Base-by-base conservation (phyloP, 441 rosid species). In the Adansonia rubrostipa region DNA sequence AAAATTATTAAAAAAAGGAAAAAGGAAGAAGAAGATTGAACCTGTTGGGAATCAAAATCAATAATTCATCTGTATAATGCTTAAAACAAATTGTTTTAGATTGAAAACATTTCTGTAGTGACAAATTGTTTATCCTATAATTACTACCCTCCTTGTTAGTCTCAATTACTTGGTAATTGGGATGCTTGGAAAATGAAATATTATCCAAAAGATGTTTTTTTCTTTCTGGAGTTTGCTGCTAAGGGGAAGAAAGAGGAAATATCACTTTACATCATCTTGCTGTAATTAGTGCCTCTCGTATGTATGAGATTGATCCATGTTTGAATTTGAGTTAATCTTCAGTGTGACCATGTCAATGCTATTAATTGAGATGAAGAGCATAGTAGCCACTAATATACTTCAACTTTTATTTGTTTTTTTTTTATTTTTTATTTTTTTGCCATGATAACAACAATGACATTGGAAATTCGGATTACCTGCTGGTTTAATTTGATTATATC, bases 271-370 rank as follows among this genome's bases (percentile, higher is more conserved):
- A 11, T 61, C 66, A 58, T 61, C 42, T n/a, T 17, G 14, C 24
- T 66, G 71, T 66, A 48, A 70, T 48, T 69, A 69, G 15, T 47
- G 42, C 19, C 40, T 50, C 74, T 14, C 74, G 24, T 70, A 3
- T 14, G 17, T 70, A 48, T 48, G 40, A 6, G 42, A 6, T 70
- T 19, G 33, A 45, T 45, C 72, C 72, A 68, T 45, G 56, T 45
- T 66, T 47, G 11, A 70, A 22, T 50, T 50, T 7, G 11, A 22
- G 11, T 70, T 44, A 67, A 7, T 45, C 53, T 50, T 24, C 19
- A 58, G 6, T 8, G 19, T 53, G 44, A 24, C 3, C 14, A 22
- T 0, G 44, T 24, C 4, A 48, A 57, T 69, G 14, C 6, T 4
- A 45, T 20, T 20, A 22, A 15, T n/a, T 48, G n/a, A 71, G 54